Evolutionary conservation across 148 eudicot genomes (phyloP).

Genomic region (Chenopodium suecicum): DNA sequence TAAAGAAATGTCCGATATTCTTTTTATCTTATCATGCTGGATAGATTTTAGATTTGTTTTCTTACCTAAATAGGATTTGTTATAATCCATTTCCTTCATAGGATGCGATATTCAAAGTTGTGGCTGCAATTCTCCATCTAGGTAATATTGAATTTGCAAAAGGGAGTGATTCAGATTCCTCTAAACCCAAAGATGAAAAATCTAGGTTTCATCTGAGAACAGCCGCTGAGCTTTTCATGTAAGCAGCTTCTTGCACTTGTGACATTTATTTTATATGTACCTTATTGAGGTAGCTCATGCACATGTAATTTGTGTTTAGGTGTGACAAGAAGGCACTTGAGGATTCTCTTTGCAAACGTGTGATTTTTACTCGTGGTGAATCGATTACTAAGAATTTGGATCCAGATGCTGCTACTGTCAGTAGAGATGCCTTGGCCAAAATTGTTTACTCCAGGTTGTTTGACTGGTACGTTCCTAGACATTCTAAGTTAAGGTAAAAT

Average conservation of each 20-base stretch:
- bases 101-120: conserved; percentile 97
- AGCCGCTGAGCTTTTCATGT: conserved; percentile 81
- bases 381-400: conserved; percentile 79
- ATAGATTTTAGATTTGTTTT: conserved; percentile 7
- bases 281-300: neutral
- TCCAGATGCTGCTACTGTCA: conserved; percentile 68
- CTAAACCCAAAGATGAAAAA: conserved; percentile 80
- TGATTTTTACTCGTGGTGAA: conserved; percentile 90
- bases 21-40: neutral
- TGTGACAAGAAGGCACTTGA: conserved; percentile 90
- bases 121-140: conserved; percentile 91
- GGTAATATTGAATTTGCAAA: conserved; percentile 86
- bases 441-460: conserved; percentile 81
- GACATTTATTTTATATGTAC: neutral
- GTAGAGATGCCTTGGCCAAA: conserved; percentile 94
- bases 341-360: conserved; percentile 93
- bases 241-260: conserved; percentile 21
- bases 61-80: conserved; percentile 5
- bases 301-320: conserved; percentile 43
- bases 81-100: conserved; percentile 28
- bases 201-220: conserved; percentile 76
- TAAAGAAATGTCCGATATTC: neutral
- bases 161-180: conserved; percentile 74
- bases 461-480: conserved; percentile 63
- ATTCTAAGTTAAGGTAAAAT: neutral